Evolutionary conservation across 192 early-diverging fungal species (phyloP).

Genomic region (Thamnidium elegans): DNA sequence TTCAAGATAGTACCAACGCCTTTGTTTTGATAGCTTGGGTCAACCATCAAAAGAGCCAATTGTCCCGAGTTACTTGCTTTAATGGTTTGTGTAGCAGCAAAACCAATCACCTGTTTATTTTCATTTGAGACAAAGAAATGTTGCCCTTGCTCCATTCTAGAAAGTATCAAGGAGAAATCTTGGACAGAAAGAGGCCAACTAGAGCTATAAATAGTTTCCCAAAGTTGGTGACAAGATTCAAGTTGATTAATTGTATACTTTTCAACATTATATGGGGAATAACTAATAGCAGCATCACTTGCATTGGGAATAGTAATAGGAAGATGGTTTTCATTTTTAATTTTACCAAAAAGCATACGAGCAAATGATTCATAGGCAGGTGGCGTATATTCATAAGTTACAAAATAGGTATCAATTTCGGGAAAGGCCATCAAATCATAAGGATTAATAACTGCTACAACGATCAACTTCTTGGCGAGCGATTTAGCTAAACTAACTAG

Average conservation of each 20-base stretch:
- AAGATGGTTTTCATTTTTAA: constrained; percentile 14
- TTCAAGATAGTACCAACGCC: constrained; percentile 31
- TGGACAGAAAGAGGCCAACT: constrained; percentile 21
- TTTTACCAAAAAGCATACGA: constrained; percentile 33
- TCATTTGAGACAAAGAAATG: constrained; percentile 26
- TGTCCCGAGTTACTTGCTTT: constrained; percentile 21
- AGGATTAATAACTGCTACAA: constrained; percentile 38
- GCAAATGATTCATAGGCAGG: constrained; percentile 37
- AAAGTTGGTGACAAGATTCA: constrained; percentile 11
- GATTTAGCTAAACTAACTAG: constrained; percentile 19
- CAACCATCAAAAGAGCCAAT: constrained; percentile 31
- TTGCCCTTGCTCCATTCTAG: background rate
- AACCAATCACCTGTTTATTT: constrained; percentile 25
- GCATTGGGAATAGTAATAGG: constrained; percentile 25
- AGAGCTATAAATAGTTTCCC: constrained; percentile 19
- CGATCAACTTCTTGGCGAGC: constrained; percentile 14
- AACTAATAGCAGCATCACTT: background rate
- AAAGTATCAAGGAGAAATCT: constrained; percentile 19
- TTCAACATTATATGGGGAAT: background rate
- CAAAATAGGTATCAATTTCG: constrained; percentile 30
- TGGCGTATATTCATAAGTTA: constrained; percentile 39
- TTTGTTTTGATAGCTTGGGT: constrained; percentile 20
- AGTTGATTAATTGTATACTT: constrained; percentile 8
- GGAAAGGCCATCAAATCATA: constrained; percentile 38
- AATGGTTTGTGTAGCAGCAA: constrained; percentile 23